Evolutionary conservation across 768 basidiomycete species (phyloP).

Genomic region (Phylloporus sp.): DNA sequence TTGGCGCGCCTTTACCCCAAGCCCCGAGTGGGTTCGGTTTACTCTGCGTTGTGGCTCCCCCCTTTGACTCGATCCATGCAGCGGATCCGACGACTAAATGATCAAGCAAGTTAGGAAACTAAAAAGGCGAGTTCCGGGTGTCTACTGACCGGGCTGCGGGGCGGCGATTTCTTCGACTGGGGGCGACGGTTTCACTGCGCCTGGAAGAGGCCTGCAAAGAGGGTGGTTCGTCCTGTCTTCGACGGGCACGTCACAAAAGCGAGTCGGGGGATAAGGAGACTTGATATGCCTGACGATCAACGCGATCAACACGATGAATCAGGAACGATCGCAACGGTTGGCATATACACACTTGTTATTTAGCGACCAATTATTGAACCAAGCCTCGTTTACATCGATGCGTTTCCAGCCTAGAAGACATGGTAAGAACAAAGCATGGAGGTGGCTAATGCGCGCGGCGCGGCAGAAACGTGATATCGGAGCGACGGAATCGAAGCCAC

Average conservation of each 20-base stretch:
- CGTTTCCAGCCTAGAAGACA: slow-evolving; percentile 42
- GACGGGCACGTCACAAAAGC: slow-evolving; percentile 35
- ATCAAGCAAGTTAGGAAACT: slow-evolving; percentile 1
- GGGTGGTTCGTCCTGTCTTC: slow-evolving; percentile 36
- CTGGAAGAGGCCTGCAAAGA: slow-evolving; percentile 43
- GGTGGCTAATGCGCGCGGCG: background rate
- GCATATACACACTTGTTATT: slow-evolving; percentile 22
- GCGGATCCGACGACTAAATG: slow-evolving; percentile 27
- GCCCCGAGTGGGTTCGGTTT: slow-evolving; percentile 5
- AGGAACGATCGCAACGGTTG: background rate
- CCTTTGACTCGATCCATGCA: slow-evolving; percentile 22
- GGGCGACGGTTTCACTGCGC: slow-evolving; percentile 20
- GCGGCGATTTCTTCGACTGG: slow-evolving; percentile 22
- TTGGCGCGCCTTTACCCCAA: slow-evolving; percentile 19
- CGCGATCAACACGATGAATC: background rate
- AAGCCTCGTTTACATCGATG: slow-evolving; percentile 38
- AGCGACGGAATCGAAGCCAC: background rate
- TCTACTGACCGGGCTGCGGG: slow-evolving; percentile 31
- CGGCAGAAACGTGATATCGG: background rate
- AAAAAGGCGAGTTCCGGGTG: background rate
- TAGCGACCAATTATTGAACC: slow-evolving; percentile 33
- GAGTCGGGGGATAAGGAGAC: slow-evolving; percentile 38
- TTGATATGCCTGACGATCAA: slow-evolving; percentile 25
- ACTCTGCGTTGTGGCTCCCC: background rate
- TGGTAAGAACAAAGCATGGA: background rate